Base-by-base conservation (phyloP, 2,329 filamentous ascomycete species). In the Fusarium chaquense region DNA sequence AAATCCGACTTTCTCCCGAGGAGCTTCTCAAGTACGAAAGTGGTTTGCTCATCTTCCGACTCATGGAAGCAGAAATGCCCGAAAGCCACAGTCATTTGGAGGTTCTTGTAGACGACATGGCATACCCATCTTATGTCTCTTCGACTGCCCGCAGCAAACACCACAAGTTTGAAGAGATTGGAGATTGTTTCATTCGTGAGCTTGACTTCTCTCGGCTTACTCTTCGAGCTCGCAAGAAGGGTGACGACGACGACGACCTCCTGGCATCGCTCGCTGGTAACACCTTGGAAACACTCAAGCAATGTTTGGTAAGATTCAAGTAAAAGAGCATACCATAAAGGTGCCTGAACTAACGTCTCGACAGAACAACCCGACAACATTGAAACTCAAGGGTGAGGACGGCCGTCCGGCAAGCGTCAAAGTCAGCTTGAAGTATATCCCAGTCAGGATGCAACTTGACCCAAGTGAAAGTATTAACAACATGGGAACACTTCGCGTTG, bases 401-500 rank as follows among this genome's bases (percentile, higher is more conserved):
- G 94, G 94, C 53, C 65, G 68, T 86, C 87, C 62, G 81, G 90
- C 28, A 82, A 94, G 90, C 76, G 86, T 99, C 77, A 97, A 91
- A 72, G 92, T 99, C 77, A 97, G 92, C 82, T 87, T 98, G 76
- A 97, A 97, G 80, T 99, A 97, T 78, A 90, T 99, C 26, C 96
- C 96, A 0, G 90, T 98, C 65, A 90, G 93, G 82, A 99, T 99
- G 96, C 85, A 90, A 59, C 91, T 99, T 50, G 94, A 99, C 76
- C 92, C 96, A 0, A 93, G 90, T 75, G 96, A 99, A 81, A 98
- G 94, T 76, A 97, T 99, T 85, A 98, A 98, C 87, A 99, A 99
- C 81, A 97, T 97, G 89, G 96, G 96, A 63, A 94, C 90, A 62
- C 89, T 99, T 24, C 92, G 94, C 22, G 93, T 99, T n/a, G 94